Evolutionary conservation across 129 eudicot genomes (phyloP), one percentile per base, ranked within the genome.

Genomic region (Saposhnikovia divaricata): DNA sequence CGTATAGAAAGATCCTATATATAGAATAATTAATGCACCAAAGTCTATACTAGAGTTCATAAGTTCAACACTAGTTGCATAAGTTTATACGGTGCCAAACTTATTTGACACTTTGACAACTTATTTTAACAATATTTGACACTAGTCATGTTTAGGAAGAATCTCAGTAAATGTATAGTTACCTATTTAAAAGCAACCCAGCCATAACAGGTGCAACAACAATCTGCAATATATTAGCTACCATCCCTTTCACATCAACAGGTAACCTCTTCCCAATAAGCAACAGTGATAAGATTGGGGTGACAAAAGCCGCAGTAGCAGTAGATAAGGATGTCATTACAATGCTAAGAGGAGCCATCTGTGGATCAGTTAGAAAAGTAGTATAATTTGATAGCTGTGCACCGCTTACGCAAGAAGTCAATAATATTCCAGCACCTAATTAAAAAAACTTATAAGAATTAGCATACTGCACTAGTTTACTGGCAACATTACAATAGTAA

Each of bases 311-410:
- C 9, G 98, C 98, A 61, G 92, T 79, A 53, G 98, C 97, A 44
- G 98, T 95, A 61, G 98, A 95, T 75, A 95, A 77, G 28, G 98
- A 90, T 51, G 98, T 95, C 98, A 95, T 95, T 76, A 95, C 97
- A 28, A 95, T 95, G 92, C 98, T 95, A 78, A 95, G 85, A 53
- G 97, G 98, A 46, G 98, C 97, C 98, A 95, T 91, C 57, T 76
- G 16, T 25, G 98, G 96, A 84, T 95, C 98, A 1, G 97, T 92
- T 43, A 95, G 76, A 79, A 95, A 95, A 43, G 98, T 95, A 74
- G 98, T 97, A 53, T 95, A 95, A 78, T 95, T 95, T 53, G 98
- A 95, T 11, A 95, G 96, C 82, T 95, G 98, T 77, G 98, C 98
- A 48, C 98, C 98, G 75, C 98, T 95, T 81, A 95, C 98, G 59